Base-by-base conservation (phyloP, 208 protist genomes). In the Phytomonas francai region DNA sequence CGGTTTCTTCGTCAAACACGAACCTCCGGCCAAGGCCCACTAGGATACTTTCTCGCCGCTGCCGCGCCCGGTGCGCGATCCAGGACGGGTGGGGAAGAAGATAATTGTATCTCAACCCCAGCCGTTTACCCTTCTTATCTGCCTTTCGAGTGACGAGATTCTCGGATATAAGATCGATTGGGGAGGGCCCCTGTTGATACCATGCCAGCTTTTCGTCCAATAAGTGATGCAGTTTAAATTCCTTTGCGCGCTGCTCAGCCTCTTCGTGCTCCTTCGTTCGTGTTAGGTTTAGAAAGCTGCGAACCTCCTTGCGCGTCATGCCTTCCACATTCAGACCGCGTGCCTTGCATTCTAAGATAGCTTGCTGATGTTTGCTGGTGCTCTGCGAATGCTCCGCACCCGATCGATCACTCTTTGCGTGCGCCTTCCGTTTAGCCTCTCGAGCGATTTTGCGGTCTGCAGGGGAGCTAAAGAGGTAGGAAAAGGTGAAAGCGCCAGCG, bases 151-250 rank as follows among this genome's bases (percentile, higher is more conserved):
- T 65, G 22, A 95, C 85, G 19, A 95, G 82, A 59, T 88, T 89
- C 63, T 95, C 87, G 6, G 87, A 73, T 67, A 95, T 91, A 60
- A 93, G 64, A 68, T 95, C 90, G 70, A 95, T 85, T 2, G 90
- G 90, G 67, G 87, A 78, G 12, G 90, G 90, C 0, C 87, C 90
- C 67, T 95, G 90, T 76, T 95, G 90, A 59, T 95, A 95, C 87
- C 90, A 95, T 58, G 81, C 85, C 3, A 93, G 57, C 60, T 79
- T 79, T 63, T 79, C 80, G 68, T 95, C 90, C 90, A 95, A 93
- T 27, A 95, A 65, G 22, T 91, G 85, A 68, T 95, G 87, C 31
- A 88, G 82, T 58, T 87, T 85, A 28, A 90, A 81, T 12, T 87
- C 77, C 9, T 76, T 72, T 33, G 79, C 79, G 34, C 65, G 64